These are phyloP conservation scores for Thielaviopsis populi DNA, from an alignment of 2,329 filamentous ascomycete genomes.

Conservation along the genomic window DNA sequence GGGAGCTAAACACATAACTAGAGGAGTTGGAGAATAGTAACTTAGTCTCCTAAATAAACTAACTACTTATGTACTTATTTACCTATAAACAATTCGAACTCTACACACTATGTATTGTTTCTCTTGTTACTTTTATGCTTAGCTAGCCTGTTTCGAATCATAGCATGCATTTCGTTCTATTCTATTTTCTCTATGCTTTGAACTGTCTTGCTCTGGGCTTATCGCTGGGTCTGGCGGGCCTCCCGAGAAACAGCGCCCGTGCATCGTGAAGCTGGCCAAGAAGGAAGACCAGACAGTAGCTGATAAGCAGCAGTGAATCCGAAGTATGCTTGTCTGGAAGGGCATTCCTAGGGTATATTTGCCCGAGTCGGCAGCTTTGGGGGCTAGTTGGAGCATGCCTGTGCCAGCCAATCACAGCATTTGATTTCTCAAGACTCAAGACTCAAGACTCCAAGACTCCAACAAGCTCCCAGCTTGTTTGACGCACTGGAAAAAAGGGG, in stretches of 20 bases:
- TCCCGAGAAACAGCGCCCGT: background rate
- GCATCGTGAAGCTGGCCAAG: background rate
- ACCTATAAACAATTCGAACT: background rate
- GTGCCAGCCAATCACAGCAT: background rate
- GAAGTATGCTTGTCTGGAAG: background rate
- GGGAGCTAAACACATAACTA: too few species aligned
- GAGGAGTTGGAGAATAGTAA: too few species aligned
- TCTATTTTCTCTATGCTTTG: too few species aligned
- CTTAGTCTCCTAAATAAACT: too few species aligned
- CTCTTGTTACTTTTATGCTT: background rate
- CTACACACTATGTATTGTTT: background rate
- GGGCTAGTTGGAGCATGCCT: background rate
- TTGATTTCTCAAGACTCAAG: background rate
- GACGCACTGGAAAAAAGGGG: background rate
- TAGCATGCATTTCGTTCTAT: too few species aligned
- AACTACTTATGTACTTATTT: background rate
- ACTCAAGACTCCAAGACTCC: too few species aligned
- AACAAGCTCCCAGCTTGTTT: background rate
- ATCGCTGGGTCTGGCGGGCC: background rate
- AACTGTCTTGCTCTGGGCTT: background rate
- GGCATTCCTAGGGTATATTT: background rate
- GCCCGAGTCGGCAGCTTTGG: background rate
- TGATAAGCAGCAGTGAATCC: background rate
- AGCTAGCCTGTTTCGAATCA: background rate
- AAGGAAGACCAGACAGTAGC: background rate